phyloP scores from a whole-genome alignment of 163 green algal species.

The Volvox carteri region DNA sequence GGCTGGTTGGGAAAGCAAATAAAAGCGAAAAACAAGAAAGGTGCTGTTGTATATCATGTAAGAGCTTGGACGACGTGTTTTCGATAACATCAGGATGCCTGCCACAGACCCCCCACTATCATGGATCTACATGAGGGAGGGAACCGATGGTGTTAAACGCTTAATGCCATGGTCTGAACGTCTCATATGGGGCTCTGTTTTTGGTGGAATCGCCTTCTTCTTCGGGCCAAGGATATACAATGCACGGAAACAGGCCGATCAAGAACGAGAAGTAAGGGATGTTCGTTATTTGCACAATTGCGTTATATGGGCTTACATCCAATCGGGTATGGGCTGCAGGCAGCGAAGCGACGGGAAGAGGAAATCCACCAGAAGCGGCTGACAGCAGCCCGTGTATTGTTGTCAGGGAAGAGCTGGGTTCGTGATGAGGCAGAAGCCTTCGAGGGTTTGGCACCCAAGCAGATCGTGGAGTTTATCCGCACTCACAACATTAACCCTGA shows the following conservation, averaged over 20 bases:
- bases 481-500: conserved; percentile 39
- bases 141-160: conserved; percentile 12
- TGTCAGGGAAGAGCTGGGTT: conserved; percentile 47
- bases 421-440: conserved; percentile 46
- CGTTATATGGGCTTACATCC: background rate
- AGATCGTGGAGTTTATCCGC: conserved; percentile 56
- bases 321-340: background rate
- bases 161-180: conserved; percentile 45
- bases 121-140: conserved; percentile 46
- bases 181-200: conserved; percentile 39
- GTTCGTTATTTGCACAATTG: background rate
- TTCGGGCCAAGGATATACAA: conserved; percentile 34
- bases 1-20: conserved; percentile 37
- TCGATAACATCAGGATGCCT: background rate
- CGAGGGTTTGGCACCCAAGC: conserved; percentile 55
- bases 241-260: background rate
- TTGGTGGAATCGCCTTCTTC: conserved; percentile 43
- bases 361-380: conserved; percentile 37
- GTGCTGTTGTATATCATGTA: background rate
- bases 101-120: conserved; percentile 17
- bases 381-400: conserved; percentile 15
- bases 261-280: conserved; percentile 11
- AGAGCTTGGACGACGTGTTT: too few species aligned
- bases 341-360: background rate
- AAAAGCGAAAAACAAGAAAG: conserved; percentile 20